Evolutionary conservation across 2,329 filamentous ascomycete genomes (phyloP).

Genomic region (Exserohilum turcica): DNA sequence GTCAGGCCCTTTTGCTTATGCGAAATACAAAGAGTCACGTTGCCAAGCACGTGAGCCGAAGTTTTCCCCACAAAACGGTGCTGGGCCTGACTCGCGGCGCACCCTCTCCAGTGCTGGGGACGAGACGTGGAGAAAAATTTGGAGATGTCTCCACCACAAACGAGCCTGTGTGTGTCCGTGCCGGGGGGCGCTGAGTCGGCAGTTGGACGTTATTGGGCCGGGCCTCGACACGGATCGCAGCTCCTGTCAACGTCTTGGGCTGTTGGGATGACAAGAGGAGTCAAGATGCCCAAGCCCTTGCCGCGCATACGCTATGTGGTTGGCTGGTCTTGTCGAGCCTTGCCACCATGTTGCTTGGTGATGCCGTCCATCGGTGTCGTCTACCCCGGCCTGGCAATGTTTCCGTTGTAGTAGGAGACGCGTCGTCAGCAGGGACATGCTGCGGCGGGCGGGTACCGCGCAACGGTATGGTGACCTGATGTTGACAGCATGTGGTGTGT

Average conservation of each 20-base stretch:
- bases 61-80: background rate
- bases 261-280: constrained; percentile 14
- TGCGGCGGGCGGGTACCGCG: background rate
- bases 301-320: constrained; percentile 11
- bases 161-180: background rate
- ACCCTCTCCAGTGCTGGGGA: background rate
- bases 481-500: background rate
- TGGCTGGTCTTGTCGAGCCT: constrained; percentile 5
- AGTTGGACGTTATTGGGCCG: constrained; percentile 1
- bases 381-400: background rate
- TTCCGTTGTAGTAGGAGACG: background rate
- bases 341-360: background rate
- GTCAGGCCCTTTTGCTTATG: background rate
- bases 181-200: constrained; percentile 1
- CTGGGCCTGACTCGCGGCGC: background rate
- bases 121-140: constrained; percentile 10
- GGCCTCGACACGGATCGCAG: background rate
- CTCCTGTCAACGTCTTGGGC: constrained; percentile 9
- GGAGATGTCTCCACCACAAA: constrained; percentile 9
- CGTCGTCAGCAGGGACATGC: background rate
- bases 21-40: background rate
- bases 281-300: constrained; percentile 12
- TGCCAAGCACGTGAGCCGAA: constrained; percentile 3
- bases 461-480: background rate
- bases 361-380: background rate